phyloP scores from a whole-genome alignment of 176 grass and related monocot species.

The Juncus inflexus region DNA sequence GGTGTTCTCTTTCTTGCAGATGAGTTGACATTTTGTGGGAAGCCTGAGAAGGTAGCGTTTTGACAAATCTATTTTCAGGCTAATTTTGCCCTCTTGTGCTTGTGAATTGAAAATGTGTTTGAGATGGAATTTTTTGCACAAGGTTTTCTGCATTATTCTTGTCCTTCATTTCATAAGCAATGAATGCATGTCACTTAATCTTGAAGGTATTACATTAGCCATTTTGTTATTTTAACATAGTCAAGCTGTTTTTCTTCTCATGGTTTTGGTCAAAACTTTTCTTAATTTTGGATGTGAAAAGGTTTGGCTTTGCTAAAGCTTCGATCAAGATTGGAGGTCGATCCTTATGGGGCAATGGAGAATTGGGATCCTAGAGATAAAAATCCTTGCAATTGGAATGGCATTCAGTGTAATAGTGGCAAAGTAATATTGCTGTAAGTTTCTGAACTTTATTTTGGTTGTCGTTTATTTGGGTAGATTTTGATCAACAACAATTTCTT shows the following conservation, averaged over 20 bases:
- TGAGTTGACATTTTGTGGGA: constrained; percentile 6
- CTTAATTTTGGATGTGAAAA: constrained; percentile 27
- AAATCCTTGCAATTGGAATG: constrained; percentile 73
- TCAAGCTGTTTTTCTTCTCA: constrained; percentile 4
- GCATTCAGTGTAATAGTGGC: constrained; percentile 50
- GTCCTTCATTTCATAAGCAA: constrained; percentile 37
- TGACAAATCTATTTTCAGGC: constrained; percentile 20
- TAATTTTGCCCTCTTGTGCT: constrained; percentile 3
- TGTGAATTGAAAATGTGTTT: constrained; percentile 36
- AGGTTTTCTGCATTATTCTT: constrained; percentile 28
- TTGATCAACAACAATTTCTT: constrained; percentile 15
- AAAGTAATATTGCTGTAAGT: constrained; percentile 80
- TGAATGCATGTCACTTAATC: constrained; percentile 67
- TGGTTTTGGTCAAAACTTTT: not conserved
- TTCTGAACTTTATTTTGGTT: constrained; percentile 17
- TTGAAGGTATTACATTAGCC: constrained; percentile 51
- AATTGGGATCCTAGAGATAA: constrained; percentile 51
- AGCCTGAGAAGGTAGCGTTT: not conserved
- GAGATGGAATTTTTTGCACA: constrained; percentile 46
- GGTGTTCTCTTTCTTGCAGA: not conserved
- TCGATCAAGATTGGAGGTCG: constrained; percentile 59
- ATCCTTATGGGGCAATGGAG: constrained; percentile 62
- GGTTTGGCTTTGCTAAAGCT: constrained; percentile 63
- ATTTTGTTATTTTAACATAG: not conserved
- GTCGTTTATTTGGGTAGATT: not conserved